phyloP scores from a whole-genome alignment of 345 rosid genomes.

The Gossypium raimondii region DNA sequence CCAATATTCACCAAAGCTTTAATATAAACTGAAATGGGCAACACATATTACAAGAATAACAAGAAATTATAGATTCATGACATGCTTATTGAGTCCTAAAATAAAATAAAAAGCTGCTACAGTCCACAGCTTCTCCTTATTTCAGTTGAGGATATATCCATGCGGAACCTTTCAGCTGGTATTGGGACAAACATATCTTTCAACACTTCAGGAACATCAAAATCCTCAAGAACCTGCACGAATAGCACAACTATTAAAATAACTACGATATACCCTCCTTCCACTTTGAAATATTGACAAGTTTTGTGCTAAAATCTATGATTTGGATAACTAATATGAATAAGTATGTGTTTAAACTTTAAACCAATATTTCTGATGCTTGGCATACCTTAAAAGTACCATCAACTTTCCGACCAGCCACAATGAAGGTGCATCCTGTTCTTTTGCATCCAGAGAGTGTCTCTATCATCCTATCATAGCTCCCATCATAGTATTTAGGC shows the following conservation, averaged over 20 bases:
- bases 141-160: slow-evolving; percentile 81
- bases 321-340: not conserved
- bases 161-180: slow-evolving; percentile 58
- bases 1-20: no score
- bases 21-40: no score
- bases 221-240: slow-evolving; percentile 73
- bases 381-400: slow-evolving; percentile 67
- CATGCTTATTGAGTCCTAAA: not conserved
- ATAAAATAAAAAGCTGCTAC: not conserved
- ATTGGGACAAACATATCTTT: slow-evolving; percentile 65
- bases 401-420: slow-evolving; percentile 78
- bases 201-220: slow-evolving; percentile 64
- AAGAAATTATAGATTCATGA: no score
- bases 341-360: not conserved
- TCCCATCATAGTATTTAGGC: slow-evolving; percentile 84
- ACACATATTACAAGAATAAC: no score
- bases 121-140: slow-evolving; percentile 40
- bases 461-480: slow-evolving; percentile 61
- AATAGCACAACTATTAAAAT: not conserved
- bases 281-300: no score
- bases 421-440: slow-evolving; percentile 79
- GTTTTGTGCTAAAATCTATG: not conserved
- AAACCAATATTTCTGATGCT: not conserved
- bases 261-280: not conserved
- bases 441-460: slow-evolving; percentile 59